Evolutionary conservation across 177 flowering plant genomes (phyloP).

Genomic region (Vitis hybrid): DNA sequence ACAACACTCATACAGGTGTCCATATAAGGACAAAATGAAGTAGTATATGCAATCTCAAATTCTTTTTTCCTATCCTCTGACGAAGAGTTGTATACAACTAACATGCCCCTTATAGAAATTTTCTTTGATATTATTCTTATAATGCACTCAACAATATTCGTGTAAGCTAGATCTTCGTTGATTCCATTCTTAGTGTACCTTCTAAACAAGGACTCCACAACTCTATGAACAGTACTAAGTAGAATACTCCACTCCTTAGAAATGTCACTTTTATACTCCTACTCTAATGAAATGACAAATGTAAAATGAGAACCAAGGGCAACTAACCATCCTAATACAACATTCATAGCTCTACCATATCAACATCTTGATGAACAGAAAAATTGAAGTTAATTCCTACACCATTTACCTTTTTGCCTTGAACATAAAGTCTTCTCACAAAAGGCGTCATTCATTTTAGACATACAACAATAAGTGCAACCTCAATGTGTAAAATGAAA

Average conservation of each 20-base stretch:
- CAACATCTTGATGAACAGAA: constrained; percentile 98
- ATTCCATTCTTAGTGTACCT: constrained; percentile 89
- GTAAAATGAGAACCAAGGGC: constrained; percentile 98
- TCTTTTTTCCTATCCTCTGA: constrained; percentile 71
- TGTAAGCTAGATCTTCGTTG: constrained; percentile 85
- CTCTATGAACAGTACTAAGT: constrained; percentile 95
- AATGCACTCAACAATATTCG: constrained; percentile 87
- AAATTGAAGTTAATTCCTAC: constrained; percentile 98
- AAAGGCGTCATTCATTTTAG: constrained; percentile 99
- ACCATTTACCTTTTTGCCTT: constrained; percentile 91
- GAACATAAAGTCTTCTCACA: constrained; percentile 90
- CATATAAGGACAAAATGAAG: constrained; percentile 92
- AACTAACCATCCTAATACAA: constrained; percentile 94
- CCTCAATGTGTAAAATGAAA: too few species aligned
- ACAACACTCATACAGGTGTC: constrained; percentile 87
- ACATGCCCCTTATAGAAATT: constrained; percentile 90
- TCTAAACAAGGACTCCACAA: constrained; percentile 88
- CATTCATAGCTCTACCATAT: constrained; percentile 90
- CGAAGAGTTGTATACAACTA: constrained; percentile 75
- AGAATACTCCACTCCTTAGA: constrained; percentile 97
- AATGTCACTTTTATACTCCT: constrained; percentile 97
- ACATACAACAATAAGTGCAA: constrained; percentile 66
- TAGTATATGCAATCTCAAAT: constrained; percentile 87
- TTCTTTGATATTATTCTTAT: constrained; percentile 85
- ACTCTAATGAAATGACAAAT: constrained; percentile 90